Conservation (phyloP, 2,329 filamentous ascomycete species). For the Diaporthe capsici region DNA sequence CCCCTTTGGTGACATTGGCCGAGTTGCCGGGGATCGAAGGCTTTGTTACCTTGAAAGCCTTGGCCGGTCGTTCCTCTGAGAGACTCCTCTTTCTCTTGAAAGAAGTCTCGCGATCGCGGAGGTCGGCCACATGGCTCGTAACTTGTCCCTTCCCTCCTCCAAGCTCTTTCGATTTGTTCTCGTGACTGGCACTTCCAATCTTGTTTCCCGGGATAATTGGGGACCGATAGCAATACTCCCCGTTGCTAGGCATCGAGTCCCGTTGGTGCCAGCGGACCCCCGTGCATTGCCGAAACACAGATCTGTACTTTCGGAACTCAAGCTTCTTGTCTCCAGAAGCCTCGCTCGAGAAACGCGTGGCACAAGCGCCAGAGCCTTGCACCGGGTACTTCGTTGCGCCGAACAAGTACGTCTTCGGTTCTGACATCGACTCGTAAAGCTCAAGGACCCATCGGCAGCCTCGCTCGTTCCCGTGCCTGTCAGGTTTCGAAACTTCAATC, state of each 20-base stretch:
- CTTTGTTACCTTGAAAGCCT: conserved; percentile 21
- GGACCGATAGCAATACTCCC: background rate
- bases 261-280: conserved; percentile 73
- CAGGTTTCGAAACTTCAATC: conserved; percentile 61
- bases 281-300: conserved; percentile 71
- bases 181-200: background rate
- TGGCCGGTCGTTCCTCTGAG: background rate
- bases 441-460: conserved; percentile 52
- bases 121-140: background rate
- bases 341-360: conserved; percentile 56
- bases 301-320: conserved; percentile 66
- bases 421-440: conserved; percentile 76
- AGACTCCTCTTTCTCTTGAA: conserved; percentile 14
- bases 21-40: background rate
- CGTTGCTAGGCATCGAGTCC: conserved; percentile 50
- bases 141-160: background rate
- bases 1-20: background rate
- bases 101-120: background rate
- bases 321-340: conserved; percentile 55
- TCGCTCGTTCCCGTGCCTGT: conserved; percentile 46
- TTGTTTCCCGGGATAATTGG: background rate
- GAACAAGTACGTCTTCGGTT: conserved; percentile 73
- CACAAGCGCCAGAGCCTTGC: conserved; percentile 52
- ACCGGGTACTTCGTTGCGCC: conserved; percentile 65
- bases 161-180: background rate